Percentiles rank a stretch among this genome's conserved stretches.
Conservation (phyloP, 495 filamentous ascomycete genomes). For the Tuber borchii region DNA sequence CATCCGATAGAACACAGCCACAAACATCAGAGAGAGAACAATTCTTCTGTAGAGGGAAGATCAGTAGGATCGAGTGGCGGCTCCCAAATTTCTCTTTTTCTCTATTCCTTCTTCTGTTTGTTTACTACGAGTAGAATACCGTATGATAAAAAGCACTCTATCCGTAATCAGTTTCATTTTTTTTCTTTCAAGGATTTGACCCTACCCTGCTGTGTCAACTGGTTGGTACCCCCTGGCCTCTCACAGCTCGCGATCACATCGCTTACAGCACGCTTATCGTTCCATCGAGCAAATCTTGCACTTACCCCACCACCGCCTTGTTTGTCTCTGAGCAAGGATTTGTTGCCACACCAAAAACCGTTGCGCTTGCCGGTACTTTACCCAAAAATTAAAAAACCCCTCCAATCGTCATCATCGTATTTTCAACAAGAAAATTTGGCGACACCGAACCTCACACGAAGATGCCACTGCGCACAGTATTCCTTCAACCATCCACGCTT, state of each 20-base stretch:
- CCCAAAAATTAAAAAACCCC: neutral
- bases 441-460: neutral
- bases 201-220: neutral
- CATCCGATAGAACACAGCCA: too few species aligned
- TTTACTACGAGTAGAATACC: too few species aligned
- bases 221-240: neutral
- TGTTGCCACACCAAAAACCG: neutral
- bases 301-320: neutral
- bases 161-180: too few species aligned
- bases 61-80: too few species aligned
- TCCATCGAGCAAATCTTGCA: neutral
- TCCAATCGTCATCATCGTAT: neutral
- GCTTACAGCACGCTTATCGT: neutral
- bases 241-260: neutral
- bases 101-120: too few species aligned
- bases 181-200: too few species aligned
- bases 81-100: too few species aligned
- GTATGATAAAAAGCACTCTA: too few species aligned
- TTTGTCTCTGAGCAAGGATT: neutral
- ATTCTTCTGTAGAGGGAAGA: too few species aligned
- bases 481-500: slow-evolving; percentile 14
- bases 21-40: too few species aligned
- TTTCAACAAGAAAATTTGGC: slow-evolving; percentile 8
- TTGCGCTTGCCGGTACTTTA: neutral
- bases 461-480: slow-evolving; percentile 22